These are phyloP conservation scores for Wickerhamomyces subpelliculosus DNA, from an alignment of 805 yeast genomes.

Conservation along the genomic window DNA sequence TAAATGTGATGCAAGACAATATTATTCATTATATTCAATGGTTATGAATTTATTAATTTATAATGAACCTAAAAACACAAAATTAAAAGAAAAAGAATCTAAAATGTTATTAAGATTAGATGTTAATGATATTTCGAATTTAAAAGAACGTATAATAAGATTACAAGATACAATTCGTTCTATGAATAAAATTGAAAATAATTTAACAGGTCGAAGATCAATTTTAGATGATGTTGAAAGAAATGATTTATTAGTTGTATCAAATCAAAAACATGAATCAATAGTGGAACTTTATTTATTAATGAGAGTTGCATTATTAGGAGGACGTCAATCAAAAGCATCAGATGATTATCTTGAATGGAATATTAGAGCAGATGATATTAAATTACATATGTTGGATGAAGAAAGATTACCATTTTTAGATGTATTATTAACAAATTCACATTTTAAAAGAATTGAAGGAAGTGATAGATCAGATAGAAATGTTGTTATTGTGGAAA, in stretches of 20 bases:
- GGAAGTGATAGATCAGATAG: constrained; percentile 59
- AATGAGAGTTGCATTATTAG: constrained; percentile 35
- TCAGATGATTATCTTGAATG: constrained; percentile 44
- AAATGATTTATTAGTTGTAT: constrained; percentile 36
- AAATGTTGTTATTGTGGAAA: constrained; percentile 50
- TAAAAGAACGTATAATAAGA: constrained; percentile 38
- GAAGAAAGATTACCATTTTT: constrained; percentile 56
- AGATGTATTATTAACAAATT: constrained; percentile 59
- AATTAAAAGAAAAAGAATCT: constrained; percentile 51
- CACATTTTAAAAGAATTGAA: constrained; percentile 55
- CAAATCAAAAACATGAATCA: constrained; percentile 28
- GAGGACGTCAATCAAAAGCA: constrained; percentile 23
- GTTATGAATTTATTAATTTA: constrained; percentile 60
- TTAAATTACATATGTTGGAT: constrained; percentile 64
- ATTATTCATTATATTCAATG: constrained; percentile 57
- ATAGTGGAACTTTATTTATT: constrained; percentile 36
- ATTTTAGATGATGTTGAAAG: constrained; percentile 42
- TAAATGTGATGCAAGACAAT: constrained; percentile 68
- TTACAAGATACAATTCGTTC: constrained; percentile 43
- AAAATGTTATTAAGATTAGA: constrained; percentile 67
- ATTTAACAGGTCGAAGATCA: constrained; percentile 41
- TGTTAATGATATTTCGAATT: constrained; percentile 48
- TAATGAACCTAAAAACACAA: constrained; percentile 61
- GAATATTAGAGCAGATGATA: constrained; percentile 59
- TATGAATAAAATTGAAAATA: constrained; percentile 35